phyloP scores from a whole-genome alignment of 805 yeast species.

The Hanseniaspora occidentalis region DNA sequence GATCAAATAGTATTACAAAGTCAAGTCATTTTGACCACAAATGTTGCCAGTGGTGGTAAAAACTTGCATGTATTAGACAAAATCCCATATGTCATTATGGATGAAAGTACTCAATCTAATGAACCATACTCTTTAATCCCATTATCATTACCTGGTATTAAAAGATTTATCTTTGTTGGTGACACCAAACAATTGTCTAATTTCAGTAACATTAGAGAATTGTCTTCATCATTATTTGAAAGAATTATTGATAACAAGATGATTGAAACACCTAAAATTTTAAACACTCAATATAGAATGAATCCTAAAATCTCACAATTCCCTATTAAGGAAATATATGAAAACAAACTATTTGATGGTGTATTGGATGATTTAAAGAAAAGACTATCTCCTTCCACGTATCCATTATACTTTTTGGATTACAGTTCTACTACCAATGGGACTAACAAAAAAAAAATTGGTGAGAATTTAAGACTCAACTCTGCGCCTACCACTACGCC shows the following conservation, averaged over 20 bases:
- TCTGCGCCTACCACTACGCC: no score
- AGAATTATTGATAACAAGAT: constrained; percentile 51
- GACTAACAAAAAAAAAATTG: constrained; percentile 20
- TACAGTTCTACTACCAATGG: neutral
- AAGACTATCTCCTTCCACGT: constrained; percentile 15
- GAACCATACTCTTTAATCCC: constrained; percentile 65
- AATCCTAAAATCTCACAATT: constrained; percentile 51
- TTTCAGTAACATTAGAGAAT: constrained; percentile 53
- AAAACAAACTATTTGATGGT: constrained; percentile 42
- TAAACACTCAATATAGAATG: constrained; percentile 60
- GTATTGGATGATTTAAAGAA: constrained; percentile 24
- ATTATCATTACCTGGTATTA: constrained; percentile 52
- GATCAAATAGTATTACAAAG: constrained; percentile 48
- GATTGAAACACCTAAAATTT: constrained; percentile 49
- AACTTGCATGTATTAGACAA: constrained; percentile 42
- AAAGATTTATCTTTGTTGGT: constrained; percentile 59
- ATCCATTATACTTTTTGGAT: constrained; percentile 37
- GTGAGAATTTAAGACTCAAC: no score
- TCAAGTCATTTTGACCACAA: constrained; percentile 58
- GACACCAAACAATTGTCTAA: constrained; percentile 67
- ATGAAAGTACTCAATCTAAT: constrained; percentile 67
- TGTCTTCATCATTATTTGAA: constrained; percentile 58
- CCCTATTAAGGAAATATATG: constrained; percentile 41
- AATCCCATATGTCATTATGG: constrained; percentile 62
- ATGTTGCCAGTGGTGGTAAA: constrained; percentile 60